Evolutionary conservation across 1,284 basidiomycete genomes (phyloP).

Genomic region (Hemileia vastatrix): DNA sequence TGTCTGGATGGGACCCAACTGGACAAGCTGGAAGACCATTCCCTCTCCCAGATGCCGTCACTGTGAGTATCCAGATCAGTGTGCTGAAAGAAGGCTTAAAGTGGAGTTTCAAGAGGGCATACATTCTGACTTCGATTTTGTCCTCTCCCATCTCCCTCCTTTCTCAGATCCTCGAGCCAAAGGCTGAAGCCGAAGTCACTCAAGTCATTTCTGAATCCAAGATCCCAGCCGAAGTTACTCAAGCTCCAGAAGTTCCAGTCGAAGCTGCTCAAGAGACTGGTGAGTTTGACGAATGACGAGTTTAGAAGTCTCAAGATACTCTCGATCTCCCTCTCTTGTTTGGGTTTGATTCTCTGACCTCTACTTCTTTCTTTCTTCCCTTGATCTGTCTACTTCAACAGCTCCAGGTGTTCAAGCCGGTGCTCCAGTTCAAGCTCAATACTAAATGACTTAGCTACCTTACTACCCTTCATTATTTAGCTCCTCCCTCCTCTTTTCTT

Average conservation of each 20-base stretch:
- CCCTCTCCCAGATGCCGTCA: constrained; percentile 45
- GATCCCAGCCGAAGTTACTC: constrained; percentile 27
- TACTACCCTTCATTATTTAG: no score
- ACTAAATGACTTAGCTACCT: no score
- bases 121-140: not conserved
- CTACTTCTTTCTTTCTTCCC: no score
- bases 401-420: no score
- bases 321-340: no score
- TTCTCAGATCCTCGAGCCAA: constrained; percentile 40
- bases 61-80: constrained; percentile 13
- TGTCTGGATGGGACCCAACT: constrained; percentile 43
- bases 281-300: not conserved
- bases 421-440: no score
- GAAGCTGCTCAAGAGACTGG: not conserved
- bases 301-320: not conserved
- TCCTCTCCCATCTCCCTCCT: not conserved
- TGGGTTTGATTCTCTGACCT: no score
- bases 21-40: constrained; percentile 42
- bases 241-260: not conserved
- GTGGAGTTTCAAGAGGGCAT: no score
- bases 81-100: no score
- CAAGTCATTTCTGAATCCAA: constrained; percentile 41
- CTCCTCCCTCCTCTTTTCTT: no score
- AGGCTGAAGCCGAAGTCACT: constrained; percentile 41
- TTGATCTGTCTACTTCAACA: no score